Conservation (phyloP, 495 filamentous ascomycete genomes). For the Lentithecium fluviatile region DNA sequence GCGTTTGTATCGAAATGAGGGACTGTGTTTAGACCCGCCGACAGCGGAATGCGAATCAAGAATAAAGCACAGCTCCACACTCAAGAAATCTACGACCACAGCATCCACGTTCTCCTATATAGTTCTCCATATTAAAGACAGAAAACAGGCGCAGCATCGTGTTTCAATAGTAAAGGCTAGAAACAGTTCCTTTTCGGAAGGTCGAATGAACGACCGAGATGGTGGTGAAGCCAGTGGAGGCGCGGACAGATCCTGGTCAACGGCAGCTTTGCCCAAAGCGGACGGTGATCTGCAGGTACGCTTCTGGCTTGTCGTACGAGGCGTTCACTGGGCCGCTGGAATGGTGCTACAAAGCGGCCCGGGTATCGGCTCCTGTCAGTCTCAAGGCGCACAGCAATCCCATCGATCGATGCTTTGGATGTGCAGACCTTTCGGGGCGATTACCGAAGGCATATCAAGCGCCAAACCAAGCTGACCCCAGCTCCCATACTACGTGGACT, state of each 20-base stretch:
- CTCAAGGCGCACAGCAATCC: constrained; percentile 10
- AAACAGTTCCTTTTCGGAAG: constrained; percentile 17
- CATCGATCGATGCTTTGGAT: background rate
- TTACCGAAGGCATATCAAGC: constrained; percentile 1
- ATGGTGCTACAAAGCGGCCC: constrained; percentile 17
- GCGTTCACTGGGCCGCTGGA: constrained; percentile 6
- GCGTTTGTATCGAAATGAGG: constrained; percentile 1
- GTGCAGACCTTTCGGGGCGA: background rate
- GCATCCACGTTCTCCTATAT: constrained; percentile 10
- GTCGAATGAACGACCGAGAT: constrained; percentile 23
- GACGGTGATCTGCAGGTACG: constrained; percentile 24
- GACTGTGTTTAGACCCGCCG: constrained; percentile 17
- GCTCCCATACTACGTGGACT: background rate
- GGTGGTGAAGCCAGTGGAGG: constrained; percentile 10
- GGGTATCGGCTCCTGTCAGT: constrained; percentile 9
- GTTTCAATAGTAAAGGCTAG: constrained; percentile 18
- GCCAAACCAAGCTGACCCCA: background rate
- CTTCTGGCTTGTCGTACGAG: constrained; percentile 7
- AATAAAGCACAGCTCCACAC: constrained; percentile 13
- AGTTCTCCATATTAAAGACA: background rate
- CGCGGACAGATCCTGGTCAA: constrained; percentile 18
- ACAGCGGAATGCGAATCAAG: constrained; percentile 20
- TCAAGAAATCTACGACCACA: constrained; percentile 14
- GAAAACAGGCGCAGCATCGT: background rate
- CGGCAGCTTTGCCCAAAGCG: constrained; percentile 20